These are phyloP conservation scores for Phaseolus coccineus DNA, from an alignment of 331 rosid species.

Conservation along the genomic window DNA sequence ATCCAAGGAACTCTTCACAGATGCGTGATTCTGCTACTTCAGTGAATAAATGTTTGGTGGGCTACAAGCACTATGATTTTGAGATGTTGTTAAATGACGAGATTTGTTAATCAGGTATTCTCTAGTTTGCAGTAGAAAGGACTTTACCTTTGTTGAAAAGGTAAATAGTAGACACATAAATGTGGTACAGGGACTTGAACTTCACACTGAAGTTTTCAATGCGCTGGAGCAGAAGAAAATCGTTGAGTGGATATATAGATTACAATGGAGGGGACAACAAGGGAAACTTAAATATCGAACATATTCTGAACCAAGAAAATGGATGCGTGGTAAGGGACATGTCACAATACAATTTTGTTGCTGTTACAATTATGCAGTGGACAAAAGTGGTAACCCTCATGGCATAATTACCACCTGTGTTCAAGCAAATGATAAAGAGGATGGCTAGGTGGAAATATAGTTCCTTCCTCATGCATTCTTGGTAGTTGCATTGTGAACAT, in stretches of 20 bases:
- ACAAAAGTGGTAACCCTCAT: constrained; percentile 63
- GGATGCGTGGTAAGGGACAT: constrained; percentile 97
- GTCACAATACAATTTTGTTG: constrained; percentile 88
- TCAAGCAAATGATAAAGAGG: constrained; percentile 69
- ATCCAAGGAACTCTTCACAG: constrained; percentile 3
- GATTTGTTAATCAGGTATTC: constrained; percentile 40
- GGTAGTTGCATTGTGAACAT: constrained; percentile 78
- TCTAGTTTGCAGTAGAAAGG: constrained; percentile 36
- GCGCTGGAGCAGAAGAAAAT: constrained; percentile 54
- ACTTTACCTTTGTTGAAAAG: constrained; percentile 47
- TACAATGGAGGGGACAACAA: constrained; percentile 58
- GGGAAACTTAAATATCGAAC: constrained; percentile 65
- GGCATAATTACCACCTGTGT: constrained; percentile 68
- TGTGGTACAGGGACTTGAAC: constrained; percentile 64
- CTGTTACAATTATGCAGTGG: constrained; percentile 85
- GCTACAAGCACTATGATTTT: constrained; percentile 34
- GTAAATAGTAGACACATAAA: constrained; percentile 47
- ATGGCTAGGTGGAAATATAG: constrained; percentile 57
- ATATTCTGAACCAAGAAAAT: constrained; percentile 77
- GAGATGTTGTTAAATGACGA: constrained; percentile 49
- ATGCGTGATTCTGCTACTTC: constrained; percentile 28
- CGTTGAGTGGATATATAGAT: constrained; percentile 48
- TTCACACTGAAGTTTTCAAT: constrained; percentile 59
- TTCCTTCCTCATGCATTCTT: constrained; percentile 60
- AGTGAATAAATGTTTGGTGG: background rate